These are phyloP conservation scores for Sporothrix globosa DNA, from an alignment of 2,329 filamentous ascomycete genomes.

Conservation along the genomic window DNA sequence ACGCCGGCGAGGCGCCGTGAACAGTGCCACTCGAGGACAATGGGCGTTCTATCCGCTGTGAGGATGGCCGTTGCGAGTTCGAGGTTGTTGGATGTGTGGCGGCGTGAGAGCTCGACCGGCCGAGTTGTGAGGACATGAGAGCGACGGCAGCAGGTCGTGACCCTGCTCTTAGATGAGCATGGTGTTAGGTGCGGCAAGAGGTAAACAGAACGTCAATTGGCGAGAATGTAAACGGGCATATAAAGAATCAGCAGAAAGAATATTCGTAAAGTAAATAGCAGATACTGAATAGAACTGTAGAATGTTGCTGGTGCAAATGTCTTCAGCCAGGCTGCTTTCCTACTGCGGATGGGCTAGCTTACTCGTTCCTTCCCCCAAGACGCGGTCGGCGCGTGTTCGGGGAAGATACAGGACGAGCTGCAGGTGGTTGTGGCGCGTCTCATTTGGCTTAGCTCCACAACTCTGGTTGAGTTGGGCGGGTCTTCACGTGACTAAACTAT, in stretches of 20 bases:
- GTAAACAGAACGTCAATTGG: neutral
- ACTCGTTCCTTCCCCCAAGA: slow-evolving; percentile 20
- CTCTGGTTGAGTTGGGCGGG: neutral
- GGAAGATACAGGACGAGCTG: slow-evolving; percentile 26
- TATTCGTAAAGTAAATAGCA: slow-evolving; percentile 18
- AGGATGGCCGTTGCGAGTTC: slow-evolving; percentile 31
- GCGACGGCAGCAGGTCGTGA: slow-evolving; percentile 1
- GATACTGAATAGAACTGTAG: neutral
- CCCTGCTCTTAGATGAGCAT: slow-evolving; percentile 27
- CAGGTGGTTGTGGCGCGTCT: slow-evolving; percentile 16
- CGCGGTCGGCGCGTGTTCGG: slow-evolving; percentile 31
- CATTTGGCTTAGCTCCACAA: neutral
- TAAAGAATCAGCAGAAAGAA: neutral
- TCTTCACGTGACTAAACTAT: slow-evolving; percentile 14
- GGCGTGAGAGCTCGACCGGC: slow-evolving; percentile 48
- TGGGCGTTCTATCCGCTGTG: slow-evolving; percentile 41
- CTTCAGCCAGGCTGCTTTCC: slow-evolving; percentile 19
- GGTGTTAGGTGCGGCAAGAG: neutral
- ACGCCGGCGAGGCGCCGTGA: slow-evolving; percentile 43
- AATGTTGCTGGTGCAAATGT: slow-evolving; percentile 8
- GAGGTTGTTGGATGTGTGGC: slow-evolving; percentile 49
- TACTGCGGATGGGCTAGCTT: slow-evolving; percentile 12
- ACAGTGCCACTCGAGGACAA: slow-evolving; percentile 41
- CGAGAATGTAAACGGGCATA: neutral
- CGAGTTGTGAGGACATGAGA: slow-evolving; percentile 31